phyloP scores from a whole-genome alignment of 1,284 basidiomycete genomes.

The Cerrena zonata region DNA sequence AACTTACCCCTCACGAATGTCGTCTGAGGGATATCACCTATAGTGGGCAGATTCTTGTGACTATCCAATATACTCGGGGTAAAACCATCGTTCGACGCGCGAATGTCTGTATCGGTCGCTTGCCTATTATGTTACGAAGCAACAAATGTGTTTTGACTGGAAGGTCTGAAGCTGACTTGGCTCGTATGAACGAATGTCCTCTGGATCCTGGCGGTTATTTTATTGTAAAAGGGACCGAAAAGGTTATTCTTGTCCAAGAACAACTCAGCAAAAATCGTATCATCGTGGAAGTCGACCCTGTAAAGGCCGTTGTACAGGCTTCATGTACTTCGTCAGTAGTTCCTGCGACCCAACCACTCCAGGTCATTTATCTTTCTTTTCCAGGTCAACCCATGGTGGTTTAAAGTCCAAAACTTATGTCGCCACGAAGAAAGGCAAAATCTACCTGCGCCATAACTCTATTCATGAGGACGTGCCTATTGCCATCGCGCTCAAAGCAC shows the following conservation, averaged over 20 bases:
- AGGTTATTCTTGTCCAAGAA: slow-evolving; percentile 98
- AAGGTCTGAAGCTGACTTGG: slow-evolving; percentile 75
- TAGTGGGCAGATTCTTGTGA: slow-evolving; percentile 89
- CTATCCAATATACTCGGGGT: slow-evolving; percentile 92
- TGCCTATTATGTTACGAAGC: slow-evolving; percentile 96
- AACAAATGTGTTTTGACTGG: slow-evolving; percentile 89
- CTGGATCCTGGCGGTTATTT: slow-evolving; percentile 99
- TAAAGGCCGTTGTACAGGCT: slow-evolving; percentile 90
- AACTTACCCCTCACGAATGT: slow-evolving; percentile 95
- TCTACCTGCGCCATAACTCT: slow-evolving; percentile 97
- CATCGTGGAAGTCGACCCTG: slow-evolving; percentile 90
- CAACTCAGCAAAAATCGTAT: slow-evolving; percentile 99
- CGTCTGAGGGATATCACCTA: slow-evolving; percentile 95
- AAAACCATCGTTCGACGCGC: slow-evolving; percentile 80
- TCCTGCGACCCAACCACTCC: slow-evolving; percentile 13
- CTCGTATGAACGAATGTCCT: slow-evolving; percentile 93
- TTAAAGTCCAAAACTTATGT: slow-evolving; percentile 99
- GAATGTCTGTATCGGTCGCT: slow-evolving; percentile 84
- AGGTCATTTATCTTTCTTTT: background rate
- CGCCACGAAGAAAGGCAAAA: slow-evolving; percentile 86
- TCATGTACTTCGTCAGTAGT: slow-evolving; percentile 87
- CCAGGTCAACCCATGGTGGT: slow-evolving; percentile 90
- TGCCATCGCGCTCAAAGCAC: slow-evolving; percentile 91
- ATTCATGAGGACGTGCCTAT: slow-evolving; percentile 97
- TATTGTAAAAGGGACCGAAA: slow-evolving; percentile 98